Evolutionary conservation across 2,329 filamentous ascomycete genomes (phyloP).

Genomic region (Penicillium sp.): DNA sequence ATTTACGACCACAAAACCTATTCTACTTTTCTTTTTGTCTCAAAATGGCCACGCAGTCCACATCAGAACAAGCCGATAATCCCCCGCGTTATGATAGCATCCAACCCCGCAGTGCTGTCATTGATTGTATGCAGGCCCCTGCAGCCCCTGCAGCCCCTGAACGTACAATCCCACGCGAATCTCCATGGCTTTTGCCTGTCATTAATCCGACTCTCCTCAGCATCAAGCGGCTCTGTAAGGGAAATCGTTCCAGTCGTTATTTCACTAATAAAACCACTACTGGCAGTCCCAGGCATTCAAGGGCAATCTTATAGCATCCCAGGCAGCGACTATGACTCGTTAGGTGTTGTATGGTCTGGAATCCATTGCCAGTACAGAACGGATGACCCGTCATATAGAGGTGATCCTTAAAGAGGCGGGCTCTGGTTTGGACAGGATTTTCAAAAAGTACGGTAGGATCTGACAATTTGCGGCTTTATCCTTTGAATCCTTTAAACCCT

Average conservation of each 20-base stretch:
- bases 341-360: neutral
- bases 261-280: neutral
- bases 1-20: neutral
- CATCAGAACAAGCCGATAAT: neutral
- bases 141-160: too few relatives aligned
- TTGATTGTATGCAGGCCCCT: neutral
- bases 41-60: neutral
- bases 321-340: neutral
- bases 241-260: neutral
- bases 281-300: conserved; percentile 3
- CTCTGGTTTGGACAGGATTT: neutral
- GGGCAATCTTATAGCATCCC: neutral
- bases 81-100: neutral
- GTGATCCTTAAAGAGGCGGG: neutral
- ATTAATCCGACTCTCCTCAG: neutral
- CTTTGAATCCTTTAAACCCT: too few relatives aligned
- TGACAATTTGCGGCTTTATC: neutral
- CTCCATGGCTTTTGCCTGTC: neutral
- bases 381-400: neutral
- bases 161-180: too few relatives aligned
- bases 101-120: neutral
- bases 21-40: neutral
- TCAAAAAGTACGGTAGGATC: conserved; percentile 1
- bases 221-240: conserved; percentile 1
- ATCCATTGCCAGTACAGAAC: neutral